phyloP scores from a whole-genome alignment of 2,329 filamentous ascomycete genomes.

The Capronia americana region DNA sequence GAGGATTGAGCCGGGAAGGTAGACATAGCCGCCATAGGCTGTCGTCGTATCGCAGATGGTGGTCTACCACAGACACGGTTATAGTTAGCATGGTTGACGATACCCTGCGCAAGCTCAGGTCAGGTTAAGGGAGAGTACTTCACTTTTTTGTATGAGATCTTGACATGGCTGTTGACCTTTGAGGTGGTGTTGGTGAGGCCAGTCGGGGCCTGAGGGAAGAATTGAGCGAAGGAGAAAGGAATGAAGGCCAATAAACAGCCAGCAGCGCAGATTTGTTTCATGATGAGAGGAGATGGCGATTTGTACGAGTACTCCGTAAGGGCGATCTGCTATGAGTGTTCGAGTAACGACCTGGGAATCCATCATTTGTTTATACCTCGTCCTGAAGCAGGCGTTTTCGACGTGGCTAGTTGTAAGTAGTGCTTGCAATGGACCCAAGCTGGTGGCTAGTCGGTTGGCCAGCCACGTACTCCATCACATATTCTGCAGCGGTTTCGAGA shows the following conservation, averaged over 20 bases:
- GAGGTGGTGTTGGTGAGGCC: constrained; percentile 25
- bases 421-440: no score
- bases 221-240: constrained; percentile 22
- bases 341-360: background rate
- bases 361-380: background rate
- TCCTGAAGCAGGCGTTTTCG: no score
- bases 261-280: background rate
- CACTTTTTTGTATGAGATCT: constrained; percentile 56
- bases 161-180: constrained; percentile 37
- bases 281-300: background rate
- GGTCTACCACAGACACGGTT: constrained; percentile 42
- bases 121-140: background rate
- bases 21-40: constrained; percentile 65
- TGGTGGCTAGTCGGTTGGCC: no score
- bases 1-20: constrained; percentile 58
- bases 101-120: background rate
- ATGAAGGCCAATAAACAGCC: background rate
- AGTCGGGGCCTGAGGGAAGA: constrained; percentile 22
- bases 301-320: background rate
- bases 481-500: no score
- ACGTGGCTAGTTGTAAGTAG: no score
- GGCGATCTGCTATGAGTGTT: background rate
- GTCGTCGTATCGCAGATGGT: constrained; percentile 63
- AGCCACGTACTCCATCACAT: no score
- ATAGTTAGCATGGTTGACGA: no score